These are phyloP conservation scores for Cutaneotrichosporon sp. DNA, from an alignment of 1,284 basidiomycete species.

Conservation along the genomic window DNA sequence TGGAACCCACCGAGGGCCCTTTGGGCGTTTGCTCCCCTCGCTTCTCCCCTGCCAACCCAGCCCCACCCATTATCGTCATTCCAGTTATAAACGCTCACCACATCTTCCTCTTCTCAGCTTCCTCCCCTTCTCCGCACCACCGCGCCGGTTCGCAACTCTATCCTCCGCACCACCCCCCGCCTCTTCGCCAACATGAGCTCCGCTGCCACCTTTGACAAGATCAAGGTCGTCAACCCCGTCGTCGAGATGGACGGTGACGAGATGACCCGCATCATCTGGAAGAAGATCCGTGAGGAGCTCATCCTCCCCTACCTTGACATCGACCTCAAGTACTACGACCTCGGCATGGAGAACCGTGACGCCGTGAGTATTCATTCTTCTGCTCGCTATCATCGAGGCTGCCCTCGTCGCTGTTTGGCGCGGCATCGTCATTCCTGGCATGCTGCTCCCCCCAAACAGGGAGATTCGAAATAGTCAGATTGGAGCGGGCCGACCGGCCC, in stretches of 20 bases:
- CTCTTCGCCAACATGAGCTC: constrained; percentile 21
- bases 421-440: not conserved
- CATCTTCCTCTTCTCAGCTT: constrained; percentile 7
- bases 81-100: constrained; percentile 17
- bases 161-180: constrained; percentile 16
- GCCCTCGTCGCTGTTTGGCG: not conserved
- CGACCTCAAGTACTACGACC: constrained; percentile 98
- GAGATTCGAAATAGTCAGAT: constrained; percentile 11
- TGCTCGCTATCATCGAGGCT: too few species aligned
- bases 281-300: constrained; percentile 97
- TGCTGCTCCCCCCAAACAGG: not conserved
- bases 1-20: not conserved
- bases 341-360: constrained; percentile 90
- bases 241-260: constrained; percentile 97
- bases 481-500: constrained; percentile 10
- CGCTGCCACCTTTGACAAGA: constrained; percentile 52
- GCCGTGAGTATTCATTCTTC: constrained; percentile 59
- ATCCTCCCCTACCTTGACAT: constrained; percentile 93
- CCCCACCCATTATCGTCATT: constrained; percentile 6
- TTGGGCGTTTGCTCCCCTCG: not conserved
- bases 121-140: constrained; percentile 13
- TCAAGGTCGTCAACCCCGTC: constrained; percentile 83
- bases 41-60: not conserved
- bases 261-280: constrained; percentile 98
- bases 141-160: constrained; percentile 9